Evolutionary conservation across 306 rosid genomes (phyloP).

Genomic region (Begonia masoniana): DNA sequence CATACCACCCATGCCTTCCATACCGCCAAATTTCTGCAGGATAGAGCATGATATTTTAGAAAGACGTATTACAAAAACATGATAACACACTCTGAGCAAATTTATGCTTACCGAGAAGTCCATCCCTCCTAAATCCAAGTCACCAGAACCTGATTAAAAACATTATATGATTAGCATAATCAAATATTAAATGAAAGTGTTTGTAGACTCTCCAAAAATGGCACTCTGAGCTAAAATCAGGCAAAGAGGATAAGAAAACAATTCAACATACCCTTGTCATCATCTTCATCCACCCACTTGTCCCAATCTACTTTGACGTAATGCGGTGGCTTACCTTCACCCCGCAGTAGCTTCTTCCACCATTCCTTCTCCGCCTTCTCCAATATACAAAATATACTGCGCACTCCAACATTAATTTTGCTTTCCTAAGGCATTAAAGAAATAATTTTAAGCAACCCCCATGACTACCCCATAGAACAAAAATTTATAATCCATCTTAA

Average conservation of each 20-base stretch:
- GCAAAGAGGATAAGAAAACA: slow-evolving; percentile 4
- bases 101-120: background rate
- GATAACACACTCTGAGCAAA: background rate
- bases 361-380: slow-evolving; percentile 47
- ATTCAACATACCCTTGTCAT: slow-evolving; percentile 23
- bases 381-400: slow-evolving; percentile 41
- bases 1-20: slow-evolving; percentile 5
- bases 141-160: slow-evolving; percentile 14
- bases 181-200: background rate
- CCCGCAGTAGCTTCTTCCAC: slow-evolving; percentile 58
- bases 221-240: background rate
- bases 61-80: background rate
- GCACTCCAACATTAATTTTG: slow-evolving; percentile 34
- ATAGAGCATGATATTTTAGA: background rate
- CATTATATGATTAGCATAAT: slow-evolving; percentile 36
- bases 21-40: slow-evolving; percentile 20
- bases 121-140: slow-evolving; percentile 50
- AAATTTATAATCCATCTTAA: too few species aligned
- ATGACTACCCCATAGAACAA: too few species aligned
- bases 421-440: slow-evolving; percentile 29
- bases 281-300: slow-evolving; percentile 80
- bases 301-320: slow-evolving; percentile 74
- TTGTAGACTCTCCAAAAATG: background rate
- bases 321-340: slow-evolving; percentile 44
- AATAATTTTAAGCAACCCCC: background rate